These are phyloP conservation scores for Phytopythium montanum DNA, from an alignment of 352 stramenopile genomes.

Conservation along the genomic window DNA sequence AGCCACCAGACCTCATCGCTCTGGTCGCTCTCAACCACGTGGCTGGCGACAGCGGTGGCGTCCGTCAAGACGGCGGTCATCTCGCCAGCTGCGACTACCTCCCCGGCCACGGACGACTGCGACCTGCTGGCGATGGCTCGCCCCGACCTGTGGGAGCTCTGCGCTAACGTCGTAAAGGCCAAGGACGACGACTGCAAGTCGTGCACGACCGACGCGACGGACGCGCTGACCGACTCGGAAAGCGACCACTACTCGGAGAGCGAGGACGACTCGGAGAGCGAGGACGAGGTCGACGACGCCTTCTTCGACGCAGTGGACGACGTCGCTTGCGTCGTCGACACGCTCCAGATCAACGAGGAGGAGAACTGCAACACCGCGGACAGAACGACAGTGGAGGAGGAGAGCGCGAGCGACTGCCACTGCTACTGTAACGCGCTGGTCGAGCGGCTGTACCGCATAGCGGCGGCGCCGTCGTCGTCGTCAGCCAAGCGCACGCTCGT, in stretches of 20 bases:
- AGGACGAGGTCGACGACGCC: constrained; percentile 19
- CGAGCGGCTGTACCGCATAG: constrained; percentile 20
- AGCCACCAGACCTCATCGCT: constrained; percentile 16
- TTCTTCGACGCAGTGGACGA: constrained; percentile 19
- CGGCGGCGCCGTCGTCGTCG: constrained; percentile 14
- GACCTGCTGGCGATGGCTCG: constrained; percentile 5
- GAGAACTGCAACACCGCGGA: constrained; percentile 5
- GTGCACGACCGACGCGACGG: constrained; percentile 44
- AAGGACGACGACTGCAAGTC: constrained; percentile 31
- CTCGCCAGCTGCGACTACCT: background rate
- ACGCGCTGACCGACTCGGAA: constrained; percentile 38
- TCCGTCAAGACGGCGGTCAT: constrained; percentile 12
- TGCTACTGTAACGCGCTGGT: constrained; percentile 30
- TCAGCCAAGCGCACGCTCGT: constrained; percentile 14
- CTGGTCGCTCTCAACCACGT: constrained; percentile 10
- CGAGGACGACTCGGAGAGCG: constrained; percentile 18
- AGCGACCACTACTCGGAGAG: constrained; percentile 20
- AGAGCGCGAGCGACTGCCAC: constrained; percentile 17
- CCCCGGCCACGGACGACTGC: constrained; percentile 6
- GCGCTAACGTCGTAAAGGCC: constrained; percentile 9
- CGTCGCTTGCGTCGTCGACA: background rate
- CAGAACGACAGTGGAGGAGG: constrained; percentile 4
- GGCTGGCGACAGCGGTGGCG: constrained; percentile 7
- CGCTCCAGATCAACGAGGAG: background rate
- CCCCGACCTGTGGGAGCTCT: constrained; percentile 11